These are phyloP conservation scores for Fusarium sp. DNA, from an alignment of 2,329 filamentous ascomycete species.

Conservation along the genomic window DNA sequence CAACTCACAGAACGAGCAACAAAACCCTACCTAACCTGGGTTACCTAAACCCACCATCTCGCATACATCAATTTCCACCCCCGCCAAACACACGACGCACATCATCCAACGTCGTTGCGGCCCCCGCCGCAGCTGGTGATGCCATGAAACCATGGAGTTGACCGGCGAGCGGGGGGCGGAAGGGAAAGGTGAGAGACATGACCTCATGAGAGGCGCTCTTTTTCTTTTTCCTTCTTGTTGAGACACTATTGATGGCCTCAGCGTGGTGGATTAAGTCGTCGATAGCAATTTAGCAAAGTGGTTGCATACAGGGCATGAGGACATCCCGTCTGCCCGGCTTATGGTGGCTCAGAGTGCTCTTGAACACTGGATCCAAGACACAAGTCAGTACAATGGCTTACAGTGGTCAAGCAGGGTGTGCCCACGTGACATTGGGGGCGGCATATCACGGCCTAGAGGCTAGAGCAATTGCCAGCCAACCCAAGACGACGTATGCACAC, in stretches of 20 bases:
- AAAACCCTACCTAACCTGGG: neutral
- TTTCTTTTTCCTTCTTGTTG: neutral
- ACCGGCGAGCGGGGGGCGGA: neutral
- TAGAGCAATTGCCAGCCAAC: neutral
- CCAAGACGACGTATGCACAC: neutral
- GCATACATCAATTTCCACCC: conserved; percentile 13
- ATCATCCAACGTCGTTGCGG: conserved; percentile 1
- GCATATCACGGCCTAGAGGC: neutral
- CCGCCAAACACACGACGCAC: neutral
- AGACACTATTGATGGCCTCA: conserved; percentile 1
- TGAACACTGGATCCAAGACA: neutral
- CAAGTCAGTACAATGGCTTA: neutral
- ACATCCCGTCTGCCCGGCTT: conserved; percentile 1
- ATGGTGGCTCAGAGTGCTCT: neutral
- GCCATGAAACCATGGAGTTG: conserved; percentile 5
- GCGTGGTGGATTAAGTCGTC: neutral
- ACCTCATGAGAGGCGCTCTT: neutral
- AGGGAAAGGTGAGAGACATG: neutral
- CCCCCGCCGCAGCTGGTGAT: neutral
- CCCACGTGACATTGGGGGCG: neutral
- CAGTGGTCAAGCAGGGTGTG: neutral
- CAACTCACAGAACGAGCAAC: neutral
- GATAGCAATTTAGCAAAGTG: neutral
- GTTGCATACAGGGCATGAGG: neutral
- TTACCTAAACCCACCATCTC: neutral